These are phyloP conservation scores for Calocybe cyanea DNA, from an alignment of 768 basidiomycete genomes.

Conservation along the genomic window DNA sequence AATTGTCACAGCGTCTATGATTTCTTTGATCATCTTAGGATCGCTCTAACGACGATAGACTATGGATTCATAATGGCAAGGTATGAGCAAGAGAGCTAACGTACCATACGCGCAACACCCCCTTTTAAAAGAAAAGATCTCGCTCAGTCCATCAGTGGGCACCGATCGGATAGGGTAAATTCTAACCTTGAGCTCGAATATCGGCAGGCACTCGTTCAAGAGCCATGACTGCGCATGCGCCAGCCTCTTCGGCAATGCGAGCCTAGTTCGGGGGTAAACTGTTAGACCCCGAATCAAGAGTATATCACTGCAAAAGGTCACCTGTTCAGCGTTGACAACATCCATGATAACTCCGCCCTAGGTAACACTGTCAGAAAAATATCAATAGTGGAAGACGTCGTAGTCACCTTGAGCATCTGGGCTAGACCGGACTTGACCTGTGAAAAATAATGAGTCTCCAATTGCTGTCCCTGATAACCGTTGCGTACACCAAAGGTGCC, in stretches of 20 bases:
- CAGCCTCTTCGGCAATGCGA: slow-evolving; percentile 94
- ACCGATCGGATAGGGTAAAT: slow-evolving; percentile 1
- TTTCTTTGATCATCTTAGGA: slow-evolving; percentile 95
- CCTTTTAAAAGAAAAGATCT: slow-evolving; percentile 40
- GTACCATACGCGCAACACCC: slow-evolving; percentile 94
- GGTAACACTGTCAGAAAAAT: slow-evolving; percentile 9
- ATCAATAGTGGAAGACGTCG: slow-evolving; percentile 5
- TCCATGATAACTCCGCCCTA: slow-evolving; percentile 95
- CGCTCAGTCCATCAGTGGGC: slow-evolving; percentile 6
- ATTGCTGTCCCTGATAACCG: slow-evolving; percentile 3
- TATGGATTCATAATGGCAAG: slow-evolving; percentile 5
- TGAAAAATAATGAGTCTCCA: slow-evolving; percentile 4
- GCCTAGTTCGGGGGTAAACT: slow-evolving; percentile 50
- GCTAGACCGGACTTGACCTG: slow-evolving; percentile 93
- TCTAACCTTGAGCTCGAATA: slow-evolving; percentile 70
- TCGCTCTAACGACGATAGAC: slow-evolving; percentile 78
- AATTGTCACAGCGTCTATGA: slow-evolving; percentile 91
- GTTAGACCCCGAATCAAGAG: slow-evolving; percentile 8
- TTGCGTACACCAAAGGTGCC: slow-evolving; percentile 64
- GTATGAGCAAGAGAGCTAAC: slow-evolving; percentile 23
- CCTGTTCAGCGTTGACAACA: slow-evolving; percentile 74
- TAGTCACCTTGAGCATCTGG: slow-evolving; percentile 88
- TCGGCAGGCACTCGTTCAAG: slow-evolving; percentile 94
- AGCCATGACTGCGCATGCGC: slow-evolving; percentile 98
- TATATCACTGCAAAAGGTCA: slow-evolving; percentile 12